Percentiles rank a stretch among this genome's conserved stretches.
Conservation (phyloP, 768 basidiomycete species). For the Tylopilus vinaceipallidus region DNA sequence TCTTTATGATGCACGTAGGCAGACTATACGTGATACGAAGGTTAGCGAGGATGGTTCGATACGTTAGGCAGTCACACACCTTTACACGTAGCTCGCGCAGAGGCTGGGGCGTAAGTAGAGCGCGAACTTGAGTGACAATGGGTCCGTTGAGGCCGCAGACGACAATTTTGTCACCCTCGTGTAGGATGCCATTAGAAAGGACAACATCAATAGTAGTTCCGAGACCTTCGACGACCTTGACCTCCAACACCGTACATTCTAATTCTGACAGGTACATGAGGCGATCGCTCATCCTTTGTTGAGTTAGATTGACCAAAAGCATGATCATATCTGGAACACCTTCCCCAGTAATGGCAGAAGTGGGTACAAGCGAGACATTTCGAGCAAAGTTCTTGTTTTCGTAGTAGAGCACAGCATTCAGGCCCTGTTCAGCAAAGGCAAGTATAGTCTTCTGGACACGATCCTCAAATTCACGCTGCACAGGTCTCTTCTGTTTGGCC, state of each 20-base stretch:
- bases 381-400: conserved; percentile 94
- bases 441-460: conserved; percentile 81
- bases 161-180: conserved; percentile 91
- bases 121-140: conserved; percentile 92
- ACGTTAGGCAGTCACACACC: conserved; percentile 41
- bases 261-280: conserved; percentile 98
- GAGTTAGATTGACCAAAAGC: conserved; percentile 95
- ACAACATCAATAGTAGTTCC: conserved; percentile 98
- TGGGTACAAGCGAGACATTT: conserved; percentile 95
- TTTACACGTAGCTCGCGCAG: conserved; percentile 94
- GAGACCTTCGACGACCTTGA: conserved; percentile 97
- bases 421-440: conserved; percentile 96
- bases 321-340: conserved; percentile 99
- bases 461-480: conserved; percentile 91
- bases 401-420: conserved; percentile 95
- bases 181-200: conserved; percentile 89
- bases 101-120: conserved; percentile 93
- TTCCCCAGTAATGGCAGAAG: conserved; percentile 97
- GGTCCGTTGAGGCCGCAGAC: conserved; percentile 97
- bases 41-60: conserved; percentile 1
- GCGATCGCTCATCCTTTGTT: conserved; percentile 95
- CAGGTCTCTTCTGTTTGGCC: conserved; percentile 71
- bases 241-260: conserved; percentile 97
- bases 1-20: conserved; percentile 96
- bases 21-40: conserved; percentile 49